Percentiles rank a stretch among this genome's conserved stretches.
phyloP scores from a whole-genome alignment of 495 filamentous ascomycete genomes.

The Aspergillus coremiiformis region DNA sequence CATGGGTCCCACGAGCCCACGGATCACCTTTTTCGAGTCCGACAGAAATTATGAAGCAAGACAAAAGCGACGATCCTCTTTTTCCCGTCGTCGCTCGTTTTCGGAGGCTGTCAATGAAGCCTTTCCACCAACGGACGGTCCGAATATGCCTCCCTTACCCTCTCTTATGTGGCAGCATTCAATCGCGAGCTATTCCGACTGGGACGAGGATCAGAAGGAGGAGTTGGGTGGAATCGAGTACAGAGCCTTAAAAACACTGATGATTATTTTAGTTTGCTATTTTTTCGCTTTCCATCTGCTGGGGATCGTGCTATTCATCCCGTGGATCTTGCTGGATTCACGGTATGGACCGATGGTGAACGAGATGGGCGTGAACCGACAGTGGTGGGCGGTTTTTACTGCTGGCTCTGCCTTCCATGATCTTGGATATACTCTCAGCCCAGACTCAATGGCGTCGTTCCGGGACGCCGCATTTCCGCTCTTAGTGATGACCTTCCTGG shows the following conservation, averaged over 20 bases:
- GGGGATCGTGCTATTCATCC: slow-evolving; percentile 54
- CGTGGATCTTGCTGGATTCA: slow-evolving; percentile 59
- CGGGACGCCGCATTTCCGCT: slow-evolving; percentile 59
- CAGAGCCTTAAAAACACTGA: slow-evolving; percentile 68
- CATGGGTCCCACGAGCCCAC: slow-evolving; percentile 23
- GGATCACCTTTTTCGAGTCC: slow-evolving; percentile 44
- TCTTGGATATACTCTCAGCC: slow-evolving; percentile 70
- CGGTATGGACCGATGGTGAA: slow-evolving; percentile 48
- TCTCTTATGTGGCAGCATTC: slow-evolving; percentile 16
- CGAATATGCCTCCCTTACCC: slow-evolving; percentile 3
- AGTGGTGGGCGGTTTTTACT: slow-evolving; percentile 84
- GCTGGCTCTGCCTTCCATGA: slow-evolving; percentile 74
- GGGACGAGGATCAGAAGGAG: slow-evolving; percentile 64
- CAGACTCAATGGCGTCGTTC: slow-evolving; percentile 82
- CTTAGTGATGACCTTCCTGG: slow-evolving; percentile 64
- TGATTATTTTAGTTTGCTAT: slow-evolving; percentile 61
- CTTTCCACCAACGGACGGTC: not conserved
- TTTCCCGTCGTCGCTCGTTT: slow-evolving; percentile 3
- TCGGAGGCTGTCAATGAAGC: slow-evolving; percentile 30
- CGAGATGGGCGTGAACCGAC: slow-evolving; percentile 43
- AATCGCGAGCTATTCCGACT: slow-evolving; percentile 17
- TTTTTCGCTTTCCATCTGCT: slow-evolving; percentile 61
- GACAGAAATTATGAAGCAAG: slow-evolving; percentile 5
- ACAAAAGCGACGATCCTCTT: slow-evolving; percentile 7
- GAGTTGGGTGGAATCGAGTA: slow-evolving; percentile 91